Evolutionary conservation across 2,329 filamentous ascomycete species (phyloP).

Genomic region (Endoconidiophora polonica): DNA sequence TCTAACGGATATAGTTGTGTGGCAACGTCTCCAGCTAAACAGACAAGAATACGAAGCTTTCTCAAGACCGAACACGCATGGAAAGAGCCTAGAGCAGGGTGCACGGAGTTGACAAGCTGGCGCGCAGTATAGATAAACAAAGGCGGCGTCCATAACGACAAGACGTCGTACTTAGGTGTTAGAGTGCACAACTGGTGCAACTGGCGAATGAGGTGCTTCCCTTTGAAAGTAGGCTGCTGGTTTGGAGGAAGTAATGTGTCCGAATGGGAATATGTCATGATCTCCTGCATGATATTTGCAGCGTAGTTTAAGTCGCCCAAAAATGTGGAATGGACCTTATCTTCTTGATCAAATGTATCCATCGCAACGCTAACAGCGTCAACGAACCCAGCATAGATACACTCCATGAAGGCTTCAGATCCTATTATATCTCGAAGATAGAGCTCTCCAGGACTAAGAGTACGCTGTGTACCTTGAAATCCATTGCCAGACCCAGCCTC

Average conservation of each 20-base stretch:
- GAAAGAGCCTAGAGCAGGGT: constrained; percentile 68
- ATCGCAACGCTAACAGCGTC: constrained; percentile 64
- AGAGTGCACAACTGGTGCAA: constrained; percentile 63
- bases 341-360: constrained; percentile 61
- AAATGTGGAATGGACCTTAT: constrained; percentile 52
- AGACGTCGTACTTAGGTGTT: constrained; percentile 42
- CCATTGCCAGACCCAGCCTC: background rate
- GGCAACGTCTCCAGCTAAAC: constrained; percentile 57
- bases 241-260: constrained; percentile 49
- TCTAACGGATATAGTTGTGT: constrained; percentile 68
- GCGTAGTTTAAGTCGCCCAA: constrained; percentile 43
- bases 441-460: constrained; percentile 9
- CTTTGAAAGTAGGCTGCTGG: constrained; percentile 75
- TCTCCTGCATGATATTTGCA: constrained; percentile 46
- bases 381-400: constrained; percentile 54
- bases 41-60: constrained; percentile 68
- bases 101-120: constrained; percentile 62
- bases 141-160: constrained; percentile 57
- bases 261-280: constrained; percentile 53
- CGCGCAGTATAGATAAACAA: constrained; percentile 60
- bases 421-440: constrained; percentile 40
- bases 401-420: constrained; percentile 42
- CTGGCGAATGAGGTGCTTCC: constrained; percentile 58
- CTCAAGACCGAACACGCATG: constrained; percentile 76
- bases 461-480: background rate